A percentile compares a stretch with the other conserved stretches of the same genome.
These are phyloP conservation scores for Xylaria sp. DNA, from an alignment of 2,329 filamentous ascomycete genomes.

Conservation along the genomic window DNA sequence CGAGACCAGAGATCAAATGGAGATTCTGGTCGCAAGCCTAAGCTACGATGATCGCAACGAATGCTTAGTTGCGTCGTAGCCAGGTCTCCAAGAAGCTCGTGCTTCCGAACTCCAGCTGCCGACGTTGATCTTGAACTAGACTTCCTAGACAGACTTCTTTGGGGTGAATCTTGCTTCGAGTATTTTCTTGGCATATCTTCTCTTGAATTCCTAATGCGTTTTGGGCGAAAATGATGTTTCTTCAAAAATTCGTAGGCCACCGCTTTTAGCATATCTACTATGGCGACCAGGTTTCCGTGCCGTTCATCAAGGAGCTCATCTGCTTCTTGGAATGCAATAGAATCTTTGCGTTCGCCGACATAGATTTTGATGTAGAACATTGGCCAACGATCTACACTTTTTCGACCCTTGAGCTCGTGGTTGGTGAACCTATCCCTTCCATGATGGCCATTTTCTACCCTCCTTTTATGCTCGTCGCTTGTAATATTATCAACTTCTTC, in stretches of 20 bases:
- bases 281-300: conserved; percentile 61
- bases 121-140: conserved; percentile 26
- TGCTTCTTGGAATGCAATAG: conserved; percentile 41
- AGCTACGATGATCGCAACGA: conserved; percentile 55
- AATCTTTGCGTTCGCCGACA: conserved; percentile 40
- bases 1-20: conserved; percentile 52
- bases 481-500: conserved; percentile 59
- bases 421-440: conserved; percentile 60
- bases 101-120: conserved; percentile 7
- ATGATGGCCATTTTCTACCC: conserved; percentile 40
- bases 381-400: conserved; percentile 82
- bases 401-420: conserved; percentile 65
- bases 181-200: not conserved
- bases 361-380: conserved; percentile 85
- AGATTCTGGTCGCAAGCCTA: conserved; percentile 43
- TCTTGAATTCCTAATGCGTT: conserved; percentile 39
- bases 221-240: conserved; percentile 74
- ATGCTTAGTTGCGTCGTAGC: conserved; percentile 50
- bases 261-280: conserved; percentile 72
- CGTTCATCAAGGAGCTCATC: conserved; percentile 59
- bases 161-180: conserved; percentile 8
- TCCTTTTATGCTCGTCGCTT: conserved; percentile 44
- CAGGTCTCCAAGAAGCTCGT: conserved; percentile 40
- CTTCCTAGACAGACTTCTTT: conserved; percentile 28
- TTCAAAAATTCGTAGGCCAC: conserved; percentile 80